These are phyloP conservation scores for Tuber magnatum DNA, from an alignment of 495 filamentous ascomycete species.

Conservation along the genomic window DNA sequence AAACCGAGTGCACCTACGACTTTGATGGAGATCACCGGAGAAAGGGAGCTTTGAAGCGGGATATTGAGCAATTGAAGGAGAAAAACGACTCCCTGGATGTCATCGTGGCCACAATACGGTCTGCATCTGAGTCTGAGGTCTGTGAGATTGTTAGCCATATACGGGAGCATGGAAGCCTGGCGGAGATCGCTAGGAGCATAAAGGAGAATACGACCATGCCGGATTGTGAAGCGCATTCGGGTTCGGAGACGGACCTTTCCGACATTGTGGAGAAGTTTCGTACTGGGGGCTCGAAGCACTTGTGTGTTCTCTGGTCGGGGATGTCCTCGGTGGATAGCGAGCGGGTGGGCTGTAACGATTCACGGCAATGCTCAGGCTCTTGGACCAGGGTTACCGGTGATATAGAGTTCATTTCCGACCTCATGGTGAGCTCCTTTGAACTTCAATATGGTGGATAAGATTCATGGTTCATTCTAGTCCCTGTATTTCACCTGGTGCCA, in stretches of 20 bases:
- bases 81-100: slow-evolving; percentile 43
- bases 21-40: slow-evolving; percentile 46
- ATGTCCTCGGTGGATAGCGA: background rate
- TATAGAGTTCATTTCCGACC: slow-evolving; percentile 52
- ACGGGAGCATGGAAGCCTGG: slow-evolving; percentile 41
- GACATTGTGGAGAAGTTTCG: slow-evolving; percentile 39
- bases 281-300: slow-evolving; percentile 4
- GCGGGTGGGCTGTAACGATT: background rate
- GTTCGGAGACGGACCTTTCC: slow-evolving; percentile 42
- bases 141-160: slow-evolving; percentile 46
- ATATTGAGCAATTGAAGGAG: slow-evolving; percentile 42
- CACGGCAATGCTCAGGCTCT: slow-evolving; percentile 38
- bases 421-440: slow-evolving; percentile 45
- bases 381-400: slow-evolving; percentile 62
- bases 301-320: background rate
- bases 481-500: slow-evolving; percentile 81
- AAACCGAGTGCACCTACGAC: slow-evolving; percentile 48
- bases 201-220: slow-evolving; percentile 38
- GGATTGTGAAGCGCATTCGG: slow-evolving; percentile 21
- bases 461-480: slow-evolving; percentile 28
- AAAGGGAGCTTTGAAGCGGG: slow-evolving; percentile 44
- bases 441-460: background rate
- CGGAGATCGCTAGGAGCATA: slow-evolving; percentile 43
- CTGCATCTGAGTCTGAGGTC: slow-evolving; percentile 45
- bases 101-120: slow-evolving; percentile 45